Evolutionary conservation across 306 rosid genomes (phyloP).

Genomic region (Ammopiptanthus mongolicus): DNA sequence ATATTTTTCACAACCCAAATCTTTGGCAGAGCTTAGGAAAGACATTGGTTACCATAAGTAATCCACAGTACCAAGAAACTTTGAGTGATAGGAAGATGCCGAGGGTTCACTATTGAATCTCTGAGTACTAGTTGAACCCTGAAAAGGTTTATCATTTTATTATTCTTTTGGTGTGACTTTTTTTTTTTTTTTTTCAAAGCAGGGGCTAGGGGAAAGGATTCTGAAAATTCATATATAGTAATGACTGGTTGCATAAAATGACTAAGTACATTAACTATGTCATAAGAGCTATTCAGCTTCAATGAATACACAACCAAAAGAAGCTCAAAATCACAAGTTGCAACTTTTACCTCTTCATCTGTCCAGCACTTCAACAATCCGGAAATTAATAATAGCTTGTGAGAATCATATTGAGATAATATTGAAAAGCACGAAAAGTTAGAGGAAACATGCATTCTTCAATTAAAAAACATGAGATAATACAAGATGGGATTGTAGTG

Average conservation of each 20-base stretch:
- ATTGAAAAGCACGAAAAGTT: constrained; percentile 11
- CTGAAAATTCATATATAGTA: neutral
- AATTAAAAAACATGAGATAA: neutral
- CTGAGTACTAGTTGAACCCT: constrained; percentile 67
- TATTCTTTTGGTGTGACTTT: neutral
- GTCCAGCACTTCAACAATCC: constrained; percentile 62
- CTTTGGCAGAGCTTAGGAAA: neutral
- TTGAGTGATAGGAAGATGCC: constrained; percentile 85
- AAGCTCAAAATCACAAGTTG: constrained; percentile 57
- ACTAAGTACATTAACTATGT: constrained; percentile 47
- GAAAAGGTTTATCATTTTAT: constrained; percentile 18
- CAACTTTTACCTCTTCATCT: constrained; percentile 57
- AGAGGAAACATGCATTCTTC: neutral
- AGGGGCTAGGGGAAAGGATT: neutral
- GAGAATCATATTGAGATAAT: constrained; percentile 10
- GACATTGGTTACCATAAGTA: constrained; percentile 68
- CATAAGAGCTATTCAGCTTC: constrained; percentile 73
- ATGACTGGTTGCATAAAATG: constrained; percentile 10
- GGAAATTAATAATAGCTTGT: constrained; percentile 23
- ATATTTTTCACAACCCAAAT: constrained; percentile 2
- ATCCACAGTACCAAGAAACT: constrained; percentile 91
- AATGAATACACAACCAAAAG: constrained; percentile 57
- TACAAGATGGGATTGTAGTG: too few species aligned
- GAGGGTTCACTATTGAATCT: constrained; percentile 67
- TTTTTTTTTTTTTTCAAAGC: neutral